Evolutionary conservation across 768 basidiomycete genomes (phyloP).

Genomic region (Mycena crocata): DNA sequence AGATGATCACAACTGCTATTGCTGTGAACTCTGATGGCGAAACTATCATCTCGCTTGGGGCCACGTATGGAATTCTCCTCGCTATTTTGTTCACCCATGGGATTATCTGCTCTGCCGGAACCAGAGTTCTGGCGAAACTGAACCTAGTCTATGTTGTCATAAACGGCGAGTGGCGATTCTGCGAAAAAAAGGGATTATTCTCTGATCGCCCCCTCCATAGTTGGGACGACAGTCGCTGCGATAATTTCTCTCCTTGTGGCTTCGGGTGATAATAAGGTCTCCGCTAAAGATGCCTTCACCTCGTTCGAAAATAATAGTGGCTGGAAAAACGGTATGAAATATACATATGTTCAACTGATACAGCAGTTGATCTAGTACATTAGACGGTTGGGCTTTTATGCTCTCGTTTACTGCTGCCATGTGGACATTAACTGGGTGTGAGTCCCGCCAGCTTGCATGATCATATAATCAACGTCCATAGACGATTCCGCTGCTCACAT

Average conservation of each 20-base stretch:
- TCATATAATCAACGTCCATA: slow-evolving; percentile 38
- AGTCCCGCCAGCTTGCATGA: slow-evolving; percentile 35
- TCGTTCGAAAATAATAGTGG: slow-evolving; percentile 78
- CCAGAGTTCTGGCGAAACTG: slow-evolving; percentile 69
- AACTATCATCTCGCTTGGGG: slow-evolving; percentile 62
- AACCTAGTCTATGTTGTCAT: slow-evolving; percentile 76
- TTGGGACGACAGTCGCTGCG: slow-evolving; percentile 73
- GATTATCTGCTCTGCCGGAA: slow-evolving; percentile 78
- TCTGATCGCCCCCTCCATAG: slow-evolving; percentile 46
- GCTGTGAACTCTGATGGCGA: slow-evolving; percentile 68
- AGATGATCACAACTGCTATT: slow-evolving; percentile 82
- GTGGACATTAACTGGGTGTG: slow-evolving; percentile 86
- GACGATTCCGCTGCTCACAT: slow-evolving; percentile 85
- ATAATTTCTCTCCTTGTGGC: slow-evolving; percentile 69
- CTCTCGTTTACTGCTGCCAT: slow-evolving; percentile 79
- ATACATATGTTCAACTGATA: slow-evolving; percentile 15
- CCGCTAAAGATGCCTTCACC: slow-evolving; percentile 75
- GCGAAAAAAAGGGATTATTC: slow-evolving; percentile 12
- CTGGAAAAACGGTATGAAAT: slow-evolving; percentile 66
- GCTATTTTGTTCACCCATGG: slow-evolving; percentile 75
- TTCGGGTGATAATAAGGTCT: slow-evolving; percentile 67
- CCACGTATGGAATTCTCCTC: slow-evolving; percentile 75
- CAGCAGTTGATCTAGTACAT: too few species aligned
- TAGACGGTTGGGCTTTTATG: slow-evolving; percentile 81
- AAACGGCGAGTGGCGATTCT: slow-evolving; percentile 56